Percentiles rank a stretch among this genome's conserved stretches.
phyloP scores from a whole-genome alignment of 495 filamentous ascomycete species.

The Aspergillus baeticus region DNA sequence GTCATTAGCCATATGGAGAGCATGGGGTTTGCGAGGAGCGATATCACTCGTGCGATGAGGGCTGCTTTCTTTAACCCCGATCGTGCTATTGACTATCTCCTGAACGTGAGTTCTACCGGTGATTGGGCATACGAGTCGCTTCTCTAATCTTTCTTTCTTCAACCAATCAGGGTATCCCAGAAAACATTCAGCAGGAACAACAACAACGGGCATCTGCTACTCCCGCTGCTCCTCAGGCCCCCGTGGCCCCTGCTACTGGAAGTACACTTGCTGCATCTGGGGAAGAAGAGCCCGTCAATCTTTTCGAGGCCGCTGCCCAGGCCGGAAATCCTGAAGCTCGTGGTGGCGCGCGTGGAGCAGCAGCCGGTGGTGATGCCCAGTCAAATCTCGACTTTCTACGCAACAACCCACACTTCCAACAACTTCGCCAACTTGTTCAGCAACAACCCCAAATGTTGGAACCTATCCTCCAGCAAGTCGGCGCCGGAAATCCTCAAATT shows the following conservation, averaged over 20 bases:
- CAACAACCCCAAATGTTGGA: conserved; percentile 98
- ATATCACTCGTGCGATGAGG: conserved; percentile 91
- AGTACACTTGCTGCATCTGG: conserved; percentile 39
- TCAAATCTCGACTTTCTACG: conserved; percentile 93
- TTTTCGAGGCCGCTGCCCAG: conserved; percentile 91
- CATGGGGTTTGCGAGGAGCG: conserved; percentile 87
- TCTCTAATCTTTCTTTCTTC: conserved; percentile 13
- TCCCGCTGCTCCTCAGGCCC: conserved; percentile 27
- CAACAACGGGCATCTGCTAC: conserved; percentile 38
- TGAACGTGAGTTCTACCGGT: conserved; percentile 62
- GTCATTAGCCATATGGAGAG: conserved; percentile 95
- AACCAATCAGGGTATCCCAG: conserved; percentile 78
- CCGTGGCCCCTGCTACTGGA: conserved; percentile 36
- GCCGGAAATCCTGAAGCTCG: conserved; percentile 58
- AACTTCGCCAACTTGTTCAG: conserved; percentile 93
- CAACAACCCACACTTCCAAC: conserved; percentile 95
- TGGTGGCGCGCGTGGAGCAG: conserved; percentile 45
- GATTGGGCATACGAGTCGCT: not conserved
- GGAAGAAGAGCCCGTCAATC: conserved; percentile 72
- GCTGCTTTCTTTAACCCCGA: conserved; percentile 97
- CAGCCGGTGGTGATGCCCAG: conserved; percentile 54
- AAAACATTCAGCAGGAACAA: conserved; percentile 71
- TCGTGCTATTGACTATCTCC: conserved; percentile 91
- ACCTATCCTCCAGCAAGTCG: conserved; percentile 93
- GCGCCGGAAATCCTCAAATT: conserved; percentile 92